These are phyloP conservation scores for Ascoidea tarda DNA, from an alignment of 805 yeast genomes.

Conservation along the genomic window DNA sequence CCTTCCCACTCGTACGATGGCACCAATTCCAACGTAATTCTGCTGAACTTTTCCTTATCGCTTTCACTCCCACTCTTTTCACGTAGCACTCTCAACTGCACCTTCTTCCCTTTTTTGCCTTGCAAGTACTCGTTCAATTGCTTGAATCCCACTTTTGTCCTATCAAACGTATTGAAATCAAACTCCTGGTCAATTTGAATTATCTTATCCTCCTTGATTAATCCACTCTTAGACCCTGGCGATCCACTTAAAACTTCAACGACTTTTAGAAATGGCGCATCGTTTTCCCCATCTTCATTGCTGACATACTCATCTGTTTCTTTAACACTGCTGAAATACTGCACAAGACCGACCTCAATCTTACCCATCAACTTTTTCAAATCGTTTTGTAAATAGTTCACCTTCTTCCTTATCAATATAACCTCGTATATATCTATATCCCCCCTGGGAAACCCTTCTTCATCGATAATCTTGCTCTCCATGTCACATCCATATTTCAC, in stretches of 20 bases:
- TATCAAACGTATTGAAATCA: constrained; percentile 2
- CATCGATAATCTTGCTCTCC: constrained; percentile 47
- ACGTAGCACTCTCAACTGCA: constrained; percentile 1
- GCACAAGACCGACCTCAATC: constrained; percentile 31
- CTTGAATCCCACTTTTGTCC: constrained; percentile 1
- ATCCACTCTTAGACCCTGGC: neutral
- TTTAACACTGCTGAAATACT: constrained; percentile 22
- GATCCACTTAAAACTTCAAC: neutral
- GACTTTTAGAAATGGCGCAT: neutral
- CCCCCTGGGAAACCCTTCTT: constrained; percentile 75
- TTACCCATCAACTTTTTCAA: constrained; percentile 29
- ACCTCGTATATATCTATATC: constrained; percentile 73
- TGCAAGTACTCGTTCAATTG: constrained; percentile 3
- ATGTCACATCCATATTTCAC: constrained; percentile 36
- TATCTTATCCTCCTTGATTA: constrained; percentile 5
- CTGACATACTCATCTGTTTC: neutral
- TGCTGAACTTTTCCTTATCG: constrained; percentile 19
- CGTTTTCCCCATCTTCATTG: neutral
- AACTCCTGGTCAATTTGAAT: neutral
- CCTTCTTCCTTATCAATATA: constrained; percentile 44
- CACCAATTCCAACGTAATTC: constrained; percentile 17
- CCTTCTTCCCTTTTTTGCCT: constrained; percentile 4
- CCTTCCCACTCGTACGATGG: constrained; percentile 54
- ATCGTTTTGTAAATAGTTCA: constrained; percentile 63
- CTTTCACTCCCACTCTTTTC: constrained; percentile 11